These are phyloP conservation scores for Diplodia sapinea DNA, from an alignment of 2,329 filamentous ascomycete species.

Conservation along the genomic window DNA sequence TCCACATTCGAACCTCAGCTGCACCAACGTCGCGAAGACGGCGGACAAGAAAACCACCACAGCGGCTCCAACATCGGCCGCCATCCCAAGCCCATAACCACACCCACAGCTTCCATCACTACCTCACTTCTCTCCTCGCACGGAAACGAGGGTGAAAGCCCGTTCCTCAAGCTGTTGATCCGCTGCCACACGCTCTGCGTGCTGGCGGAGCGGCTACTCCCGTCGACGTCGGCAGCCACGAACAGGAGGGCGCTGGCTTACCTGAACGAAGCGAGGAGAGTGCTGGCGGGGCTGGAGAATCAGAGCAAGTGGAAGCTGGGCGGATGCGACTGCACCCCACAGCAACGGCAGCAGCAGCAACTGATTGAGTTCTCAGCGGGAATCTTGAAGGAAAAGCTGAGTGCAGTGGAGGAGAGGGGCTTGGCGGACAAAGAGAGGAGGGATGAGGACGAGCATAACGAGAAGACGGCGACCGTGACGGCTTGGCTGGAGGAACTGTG, in stretches of 20 bases:
- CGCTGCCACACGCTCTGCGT: constrained; percentile 12
- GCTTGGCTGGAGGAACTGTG: background rate
- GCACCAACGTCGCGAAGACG: background rate
- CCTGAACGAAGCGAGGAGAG: background rate
- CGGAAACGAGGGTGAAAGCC: background rate
- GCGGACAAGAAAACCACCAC: background rate
- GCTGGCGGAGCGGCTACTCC: background rate
- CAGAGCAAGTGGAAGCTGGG: background rate
- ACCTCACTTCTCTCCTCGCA: background rate
- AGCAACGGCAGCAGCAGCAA: background rate
- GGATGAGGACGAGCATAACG: background rate
- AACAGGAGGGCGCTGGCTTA: background rate
- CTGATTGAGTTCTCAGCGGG: constrained; percentile 4
- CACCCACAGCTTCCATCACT: background rate
- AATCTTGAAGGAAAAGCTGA: background rate
- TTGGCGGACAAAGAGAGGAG: background rate
- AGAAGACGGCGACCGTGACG: background rate
- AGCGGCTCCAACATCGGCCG: background rate
- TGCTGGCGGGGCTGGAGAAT: background rate
- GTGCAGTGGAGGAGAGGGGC: background rate
- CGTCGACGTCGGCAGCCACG: background rate
- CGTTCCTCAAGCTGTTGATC: background rate
- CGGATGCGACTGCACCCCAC: background rate
- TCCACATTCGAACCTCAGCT: background rate
- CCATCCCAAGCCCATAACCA: background rate